phyloP scores from a whole-genome alignment of 331 rosid species.

The Phaseolus coccineus region DNA sequence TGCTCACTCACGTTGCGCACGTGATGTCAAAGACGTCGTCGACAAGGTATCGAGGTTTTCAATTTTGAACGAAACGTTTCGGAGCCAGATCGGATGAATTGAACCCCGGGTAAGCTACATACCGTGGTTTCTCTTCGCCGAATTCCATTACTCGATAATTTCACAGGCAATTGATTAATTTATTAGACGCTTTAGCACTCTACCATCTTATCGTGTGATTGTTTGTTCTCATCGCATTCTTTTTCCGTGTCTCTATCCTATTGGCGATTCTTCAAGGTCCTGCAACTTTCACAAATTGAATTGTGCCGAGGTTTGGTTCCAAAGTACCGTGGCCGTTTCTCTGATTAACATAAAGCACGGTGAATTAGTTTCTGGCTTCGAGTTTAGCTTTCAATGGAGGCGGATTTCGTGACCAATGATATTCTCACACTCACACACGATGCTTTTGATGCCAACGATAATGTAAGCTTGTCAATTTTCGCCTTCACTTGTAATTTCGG shows the following conservation, averaged over 20 bases:
- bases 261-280: background rate
- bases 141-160: background rate
- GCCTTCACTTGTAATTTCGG: conserved; percentile 5
- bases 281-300: conserved; percentile 23
- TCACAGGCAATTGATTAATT: background rate
- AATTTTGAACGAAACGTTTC: conserved; percentile 3
- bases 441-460: conserved; percentile 52
- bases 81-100: conserved; percentile 8
- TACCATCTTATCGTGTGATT: background rate
- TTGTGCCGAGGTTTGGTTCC: background rate
- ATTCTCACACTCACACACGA: conserved; percentile 58
- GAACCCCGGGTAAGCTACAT: background rate
- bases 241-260: background rate
- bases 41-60: background rate
- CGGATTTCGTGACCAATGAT: conserved; percentile 63
- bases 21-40: background rate
- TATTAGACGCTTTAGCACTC: background rate
- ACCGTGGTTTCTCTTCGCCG: conserved; percentile 11
- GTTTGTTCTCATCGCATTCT: background rate
- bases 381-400: conserved; percentile 45
- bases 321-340: conserved; percentile 5
- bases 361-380: conserved; percentile 41
- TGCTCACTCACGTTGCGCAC: background rate
- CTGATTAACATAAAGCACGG: background rate
- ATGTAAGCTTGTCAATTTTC: conserved; percentile 52